Percentiles rank a stretch among this genome's conserved stretches.
phyloP scores from a whole-genome alignment of 371 early-diverging fungal species.

The Mucor lusitanicus region DNA sequence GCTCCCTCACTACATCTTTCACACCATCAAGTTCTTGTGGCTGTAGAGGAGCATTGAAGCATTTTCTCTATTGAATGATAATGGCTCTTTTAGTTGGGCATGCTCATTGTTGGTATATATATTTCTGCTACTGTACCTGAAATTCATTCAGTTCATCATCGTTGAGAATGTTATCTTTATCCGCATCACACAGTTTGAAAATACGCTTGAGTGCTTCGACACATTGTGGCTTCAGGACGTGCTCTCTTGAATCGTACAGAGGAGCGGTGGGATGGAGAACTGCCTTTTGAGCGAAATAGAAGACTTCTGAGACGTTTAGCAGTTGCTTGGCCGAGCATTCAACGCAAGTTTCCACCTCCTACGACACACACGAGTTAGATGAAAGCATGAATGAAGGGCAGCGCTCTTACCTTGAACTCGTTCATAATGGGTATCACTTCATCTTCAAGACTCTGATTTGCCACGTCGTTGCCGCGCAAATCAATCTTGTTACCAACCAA shows the following conservation, averaged over 20 bases:
- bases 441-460: conserved; percentile 83
- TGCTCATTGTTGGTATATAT: neutral
- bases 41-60: conserved; percentile 93
- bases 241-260: conserved; percentile 91
- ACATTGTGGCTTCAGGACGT: conserved; percentile 90
- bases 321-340: conserved; percentile 96
- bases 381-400: neutral
- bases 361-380: neutral
- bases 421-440: conserved; percentile 97
- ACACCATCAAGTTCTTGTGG: conserved; percentile 93
- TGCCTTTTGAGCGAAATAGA: conserved; percentile 98
- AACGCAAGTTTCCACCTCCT: conserved; percentile 98
- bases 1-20: conserved; percentile 88
- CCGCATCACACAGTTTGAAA: conserved; percentile 91
- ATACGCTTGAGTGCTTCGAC: conserved; percentile 90
- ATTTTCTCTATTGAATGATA: conserved; percentile 66
- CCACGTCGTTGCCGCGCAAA: conserved; percentile 77
- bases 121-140: conserved; percentile 61
- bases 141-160: conserved; percentile 95
- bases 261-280: conserved; percentile 96
- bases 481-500: conserved; percentile 98
- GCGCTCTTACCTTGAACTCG: conserved; percentile 79
- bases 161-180: conserved; percentile 89
- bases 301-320: conserved; percentile 96
- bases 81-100: neutral